Evolutionary conservation across 768 basidiomycete genomes (phyloP).

Genomic region (Tylopilus sp.): DNA sequence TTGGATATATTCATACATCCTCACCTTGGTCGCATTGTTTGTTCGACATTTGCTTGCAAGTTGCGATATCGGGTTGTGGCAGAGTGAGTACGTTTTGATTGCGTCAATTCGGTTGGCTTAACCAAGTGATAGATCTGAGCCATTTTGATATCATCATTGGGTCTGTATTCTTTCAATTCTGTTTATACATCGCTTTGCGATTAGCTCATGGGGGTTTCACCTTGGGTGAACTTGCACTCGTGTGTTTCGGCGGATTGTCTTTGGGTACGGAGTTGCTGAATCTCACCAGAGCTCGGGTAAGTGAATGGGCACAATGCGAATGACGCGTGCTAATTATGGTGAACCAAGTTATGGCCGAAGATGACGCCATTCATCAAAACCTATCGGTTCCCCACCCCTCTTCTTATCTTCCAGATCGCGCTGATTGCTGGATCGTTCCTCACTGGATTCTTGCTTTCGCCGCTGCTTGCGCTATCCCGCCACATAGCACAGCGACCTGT

Average conservation of each 20-base stretch:
- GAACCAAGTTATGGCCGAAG: conserved; percentile 67
- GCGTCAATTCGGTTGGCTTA: not conserved
- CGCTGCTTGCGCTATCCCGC: conserved; percentile 86
- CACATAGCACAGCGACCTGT: conserved; percentile 86
- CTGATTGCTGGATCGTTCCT: conserved; percentile 89
- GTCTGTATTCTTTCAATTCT: conserved; percentile 86
- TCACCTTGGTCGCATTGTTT: conserved; percentile 48
- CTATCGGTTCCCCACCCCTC: conserved; percentile 87
- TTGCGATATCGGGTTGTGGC: conserved; percentile 57
- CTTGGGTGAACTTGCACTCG: conserved; percentile 87
- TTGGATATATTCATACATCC: conserved; percentile 55
- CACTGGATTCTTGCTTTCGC: conserved; percentile 92
- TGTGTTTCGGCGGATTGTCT: conserved; percentile 84
- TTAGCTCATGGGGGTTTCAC: conserved; percentile 95
- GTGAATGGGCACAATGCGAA: conserved; percentile 21
- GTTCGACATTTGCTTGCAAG: conserved; percentile 45
- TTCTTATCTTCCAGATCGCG: conserved; percentile 88
- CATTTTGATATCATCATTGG: conserved; percentile 69
- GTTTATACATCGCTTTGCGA: conserved; percentile 84
- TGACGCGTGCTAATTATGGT: conserved; percentile 1
- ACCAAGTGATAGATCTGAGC: conserved; percentile 57
- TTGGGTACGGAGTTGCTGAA: conserved; percentile 85
- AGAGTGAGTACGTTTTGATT: conserved; percentile 46
- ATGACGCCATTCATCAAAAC: conserved; percentile 86
- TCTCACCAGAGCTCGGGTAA: conserved; percentile 76